Evolutionary conservation across 805 yeast genomes (phyloP), one percentile per base, ranked within the genome.

Genomic region (Saccharomycopsis lassenensis): DNA sequence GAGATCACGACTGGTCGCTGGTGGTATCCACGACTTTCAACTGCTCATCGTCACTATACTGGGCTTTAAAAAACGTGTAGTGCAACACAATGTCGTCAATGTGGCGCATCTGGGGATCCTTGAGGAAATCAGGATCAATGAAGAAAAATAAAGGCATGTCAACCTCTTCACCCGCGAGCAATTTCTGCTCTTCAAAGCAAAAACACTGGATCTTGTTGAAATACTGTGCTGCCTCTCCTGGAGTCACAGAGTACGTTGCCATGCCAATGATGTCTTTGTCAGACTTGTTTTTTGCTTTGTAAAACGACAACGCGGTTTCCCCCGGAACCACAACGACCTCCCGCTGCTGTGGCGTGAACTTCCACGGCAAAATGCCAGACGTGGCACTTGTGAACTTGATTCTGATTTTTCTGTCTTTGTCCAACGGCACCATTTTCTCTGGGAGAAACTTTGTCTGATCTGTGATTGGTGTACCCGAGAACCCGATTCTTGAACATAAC

Each of bases 61-160:
- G 69, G 1, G 71, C 71, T 46, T 59, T 80, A 68, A 89, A 89
- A 55, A 89, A 89, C 0, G 97, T 83, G 57, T 89, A 89, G 59
- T 89, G 94, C 50, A 91, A 68, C 7, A 86, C 84, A 31, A 89
- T 72, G 56, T 87, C 95, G 48, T 85, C 87, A 27, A 87, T 77
- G 50, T 84, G 81, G 56, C 87, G 74, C 93, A 91, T 84, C 23
- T 74, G 67, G 4, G 98, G 96, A 54, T 87, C 97, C 41, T 77
- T 74, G 30, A 91, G 91, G 57, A 81, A 89, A 47, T 87, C 97
- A 0, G 97, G 97, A 54, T 87, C 97, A 30, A 87, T 83, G 57
- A 87, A 87, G 69, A 87, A 91, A 61, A 91, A 91, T 6, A 91
- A 84, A 0, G 98, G 98, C 98, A 91, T 91, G 54, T 91, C 98